phyloP scores from a whole-genome alignment of 768 basidiomycete species.

The Megacollybia marginata region DNA sequence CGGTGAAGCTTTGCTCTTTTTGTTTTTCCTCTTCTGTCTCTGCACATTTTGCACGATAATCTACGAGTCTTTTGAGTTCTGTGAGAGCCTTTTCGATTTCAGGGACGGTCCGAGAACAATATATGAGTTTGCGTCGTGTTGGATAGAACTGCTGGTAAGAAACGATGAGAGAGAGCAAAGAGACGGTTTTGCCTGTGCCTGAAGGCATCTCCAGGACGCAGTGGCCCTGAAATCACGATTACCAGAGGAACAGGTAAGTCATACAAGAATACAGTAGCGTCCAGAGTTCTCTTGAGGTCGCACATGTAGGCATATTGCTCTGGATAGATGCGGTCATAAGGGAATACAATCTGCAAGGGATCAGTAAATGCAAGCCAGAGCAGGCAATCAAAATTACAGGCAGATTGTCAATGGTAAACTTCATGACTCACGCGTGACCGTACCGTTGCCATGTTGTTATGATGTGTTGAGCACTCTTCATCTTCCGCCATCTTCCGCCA shows the following conservation, averaged over 20 bases:
- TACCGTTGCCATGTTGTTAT: too few relatives aligned
- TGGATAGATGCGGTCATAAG: constrained; percentile 93
- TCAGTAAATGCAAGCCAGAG: background rate
- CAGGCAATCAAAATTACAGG: constrained; percentile 41
- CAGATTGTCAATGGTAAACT: constrained; percentile 76
- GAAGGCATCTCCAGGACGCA: constrained; percentile 99
- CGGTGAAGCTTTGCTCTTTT: constrained; percentile 79
- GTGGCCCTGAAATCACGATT: constrained; percentile 66
- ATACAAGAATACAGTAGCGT: constrained; percentile 66
- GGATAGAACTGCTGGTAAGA: constrained; percentile 99
- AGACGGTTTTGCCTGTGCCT: constrained; percentile 98
- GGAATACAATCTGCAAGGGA: constrained; percentile 69
- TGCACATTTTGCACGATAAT: constrained; percentile 68
- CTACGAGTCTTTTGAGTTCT: constrained; percentile 90
- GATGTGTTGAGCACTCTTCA: too few relatives aligned
- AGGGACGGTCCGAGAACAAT: constrained; percentile 98
- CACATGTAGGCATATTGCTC: constrained; percentile 99
- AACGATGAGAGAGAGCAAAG: constrained; percentile 88
- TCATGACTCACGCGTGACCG: constrained; percentile 37
- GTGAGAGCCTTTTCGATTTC: constrained; percentile 98
- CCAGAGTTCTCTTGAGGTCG: constrained; percentile 92
- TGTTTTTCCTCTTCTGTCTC: constrained; percentile 67
- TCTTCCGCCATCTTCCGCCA: background rate
- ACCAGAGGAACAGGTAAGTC: background rate
- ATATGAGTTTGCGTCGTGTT: constrained; percentile 88